These are phyloP conservation scores for Pseudocercospora pini-densiflorae DNA, from an alignment of 2,329 filamentous ascomycete genomes.

Conservation along the genomic window DNA sequence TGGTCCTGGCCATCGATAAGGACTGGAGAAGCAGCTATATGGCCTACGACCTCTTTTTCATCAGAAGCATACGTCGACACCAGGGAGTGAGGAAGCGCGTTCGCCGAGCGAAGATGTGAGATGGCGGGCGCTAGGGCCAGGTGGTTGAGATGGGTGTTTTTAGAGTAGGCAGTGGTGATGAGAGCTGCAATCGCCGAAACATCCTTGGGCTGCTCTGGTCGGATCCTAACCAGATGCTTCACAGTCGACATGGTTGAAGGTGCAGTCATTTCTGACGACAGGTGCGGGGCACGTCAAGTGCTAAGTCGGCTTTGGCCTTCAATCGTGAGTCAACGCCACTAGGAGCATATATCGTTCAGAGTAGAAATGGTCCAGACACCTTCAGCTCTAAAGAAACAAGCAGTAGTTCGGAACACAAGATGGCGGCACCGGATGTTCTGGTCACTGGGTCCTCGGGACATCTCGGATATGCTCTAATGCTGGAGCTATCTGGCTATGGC, in stretches of 20 bases:
- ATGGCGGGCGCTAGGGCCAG: background rate
- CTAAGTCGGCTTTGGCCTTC: background rate
- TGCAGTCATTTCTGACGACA: background rate
- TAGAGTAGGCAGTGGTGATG: background rate
- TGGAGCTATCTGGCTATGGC: slow-evolving; percentile 19
- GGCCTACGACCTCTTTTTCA: background rate
- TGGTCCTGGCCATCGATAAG: background rate
- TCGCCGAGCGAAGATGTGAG: background rate
- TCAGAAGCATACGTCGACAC: background rate
- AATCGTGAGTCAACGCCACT: background rate
- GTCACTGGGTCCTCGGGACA: slow-evolving; percentile 29
- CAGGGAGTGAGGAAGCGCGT: background rate
- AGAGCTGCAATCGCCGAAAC: background rate
- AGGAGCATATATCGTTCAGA: background rate
- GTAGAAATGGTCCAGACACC: background rate
- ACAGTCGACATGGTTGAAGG: background rate
- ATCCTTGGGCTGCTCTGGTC: background rate
- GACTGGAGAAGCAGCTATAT: slow-evolving; percentile 15
- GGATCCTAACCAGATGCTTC: background rate
- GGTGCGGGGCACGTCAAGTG: background rate
- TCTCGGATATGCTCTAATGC: slow-evolving; percentile 28
- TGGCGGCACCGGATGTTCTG: slow-evolving; percentile 21
- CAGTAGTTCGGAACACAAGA: background rate
- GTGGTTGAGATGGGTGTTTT: slow-evolving; percentile 4
- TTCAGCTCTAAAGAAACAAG: background rate